phyloP scores from a whole-genome alignment of 2,329 filamentous ascomycete genomes.

The Ophiocordyceps polyrhachis-furcata region DNA sequence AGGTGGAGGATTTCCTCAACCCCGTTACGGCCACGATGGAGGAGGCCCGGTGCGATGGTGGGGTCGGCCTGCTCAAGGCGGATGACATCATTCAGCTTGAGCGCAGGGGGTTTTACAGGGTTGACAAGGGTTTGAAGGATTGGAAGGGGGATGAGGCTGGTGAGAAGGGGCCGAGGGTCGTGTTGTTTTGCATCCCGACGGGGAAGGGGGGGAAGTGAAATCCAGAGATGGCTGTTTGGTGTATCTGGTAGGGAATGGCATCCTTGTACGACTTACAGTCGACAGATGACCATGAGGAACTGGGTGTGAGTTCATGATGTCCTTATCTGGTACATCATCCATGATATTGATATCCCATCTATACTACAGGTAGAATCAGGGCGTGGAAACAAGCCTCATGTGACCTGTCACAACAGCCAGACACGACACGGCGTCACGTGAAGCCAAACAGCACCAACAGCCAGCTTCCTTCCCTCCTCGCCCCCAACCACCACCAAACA shows the following conservation, averaged over 20 bases:
- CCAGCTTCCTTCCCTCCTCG: not conserved
- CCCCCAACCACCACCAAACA: too few relatives aligned
- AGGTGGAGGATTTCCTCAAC: constrained; percentile 68
- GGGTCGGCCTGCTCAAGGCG: constrained; percentile 58
- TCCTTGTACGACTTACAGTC: too few relatives aligned
- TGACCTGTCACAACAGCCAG: too few relatives aligned
- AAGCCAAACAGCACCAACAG: not conserved
- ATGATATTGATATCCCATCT: too few relatives aligned
- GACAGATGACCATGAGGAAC: too few relatives aligned
- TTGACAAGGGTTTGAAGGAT: constrained; percentile 45
- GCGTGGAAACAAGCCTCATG: too few relatives aligned
- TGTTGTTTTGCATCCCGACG: constrained; percentile 39
- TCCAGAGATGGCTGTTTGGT: not conserved
- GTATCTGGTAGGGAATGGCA: too few relatives aligned
- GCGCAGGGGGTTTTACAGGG: constrained; percentile 77
- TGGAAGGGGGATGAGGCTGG: constrained; percentile 31
- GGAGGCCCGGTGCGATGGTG: constrained; percentile 62
- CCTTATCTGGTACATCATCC: too few relatives aligned
- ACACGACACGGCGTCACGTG: too few relatives aligned
- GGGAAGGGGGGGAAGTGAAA: constrained; percentile 14
- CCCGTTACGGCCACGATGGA: constrained; percentile 56
- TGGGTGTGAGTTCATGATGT: too few relatives aligned
- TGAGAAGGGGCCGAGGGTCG: constrained; percentile 26
- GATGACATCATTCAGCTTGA: constrained; percentile 93
- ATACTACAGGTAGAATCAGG: too few relatives aligned